Evolutionary conservation across 2,329 filamentous ascomycete genomes (phyloP).

Genomic region (Myrmaecium sp.): DNA sequence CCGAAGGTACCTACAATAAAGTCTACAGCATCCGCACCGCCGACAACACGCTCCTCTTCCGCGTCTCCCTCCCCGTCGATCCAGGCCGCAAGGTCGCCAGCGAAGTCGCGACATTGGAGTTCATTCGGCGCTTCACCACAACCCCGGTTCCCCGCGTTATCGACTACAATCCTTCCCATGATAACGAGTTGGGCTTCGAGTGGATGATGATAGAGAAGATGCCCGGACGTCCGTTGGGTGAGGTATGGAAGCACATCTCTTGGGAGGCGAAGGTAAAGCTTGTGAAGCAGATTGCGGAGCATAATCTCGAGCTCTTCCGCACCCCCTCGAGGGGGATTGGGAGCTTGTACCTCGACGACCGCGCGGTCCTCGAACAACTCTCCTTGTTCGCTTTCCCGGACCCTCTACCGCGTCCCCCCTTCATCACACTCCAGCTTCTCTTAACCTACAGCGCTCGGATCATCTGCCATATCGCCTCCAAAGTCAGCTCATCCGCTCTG

Average conservation of each 20-base stretch:
- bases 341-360: not conserved
- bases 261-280: not conserved
- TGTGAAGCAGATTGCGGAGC: slow-evolving; percentile 1
- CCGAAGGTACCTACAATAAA: slow-evolving; percentile 7
- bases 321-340: slow-evolving; percentile 5
- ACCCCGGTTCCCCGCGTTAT: slow-evolving; percentile 8
- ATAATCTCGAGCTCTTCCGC: slow-evolving; percentile 3
- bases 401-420: too few species aligned
- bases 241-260: slow-evolving; percentile 2
- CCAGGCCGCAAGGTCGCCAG: slow-evolving; percentile 9
- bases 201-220: slow-evolving; percentile 12
- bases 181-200: slow-evolving; percentile 10
- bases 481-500: too few species aligned
- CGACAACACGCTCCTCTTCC: slow-evolving; percentile 11
- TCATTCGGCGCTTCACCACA: slow-evolving; percentile 7
- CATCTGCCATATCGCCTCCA: too few species aligned
- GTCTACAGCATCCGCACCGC: slow-evolving; percentile 6
- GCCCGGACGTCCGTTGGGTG: slow-evolving; percentile 1
- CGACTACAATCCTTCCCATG: slow-evolving; percentile 4
- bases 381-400: too few species aligned
- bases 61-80: slow-evolving; percentile 9
- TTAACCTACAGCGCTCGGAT: too few species aligned
- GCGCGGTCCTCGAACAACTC: too few species aligned
- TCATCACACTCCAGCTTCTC: too few species aligned
- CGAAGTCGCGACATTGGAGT: slow-evolving; percentile 10